Conservation (phyloP, 1,284 basidiomycete species). For the Tilletia indica region DNA sequence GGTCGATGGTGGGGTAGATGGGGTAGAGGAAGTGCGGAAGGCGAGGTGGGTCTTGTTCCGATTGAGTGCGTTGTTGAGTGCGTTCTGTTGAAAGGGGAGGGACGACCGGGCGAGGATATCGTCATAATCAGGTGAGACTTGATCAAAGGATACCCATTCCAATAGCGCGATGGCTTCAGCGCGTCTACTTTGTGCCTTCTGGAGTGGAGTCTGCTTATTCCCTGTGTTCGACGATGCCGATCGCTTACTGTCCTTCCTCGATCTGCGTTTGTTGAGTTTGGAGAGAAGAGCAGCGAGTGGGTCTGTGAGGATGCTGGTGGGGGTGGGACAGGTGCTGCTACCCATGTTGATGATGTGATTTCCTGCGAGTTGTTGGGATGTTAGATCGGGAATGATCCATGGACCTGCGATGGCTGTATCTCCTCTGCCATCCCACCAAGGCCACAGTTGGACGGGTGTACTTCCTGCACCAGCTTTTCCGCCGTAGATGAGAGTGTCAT, state of each 20-base stretch:
- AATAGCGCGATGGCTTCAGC: background rate
- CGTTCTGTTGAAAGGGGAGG: background rate
- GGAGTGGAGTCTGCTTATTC: background rate
- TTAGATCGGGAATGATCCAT: background rate
- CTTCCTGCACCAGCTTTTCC: no score
- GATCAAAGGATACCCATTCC: background rate
- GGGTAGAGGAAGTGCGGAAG: background rate
- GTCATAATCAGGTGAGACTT: slow-evolving; percentile 1
- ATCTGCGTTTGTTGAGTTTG: background rate
- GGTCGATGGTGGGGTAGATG: slow-evolving; percentile 56
- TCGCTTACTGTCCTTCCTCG: background rate
- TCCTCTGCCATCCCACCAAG: slow-evolving; percentile 1
- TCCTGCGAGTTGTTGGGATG: background rate
- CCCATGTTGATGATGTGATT: background rate
- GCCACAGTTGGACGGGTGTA: slow-evolving; percentile 1
- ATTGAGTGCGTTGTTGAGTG: background rate
- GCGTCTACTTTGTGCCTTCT: background rate
- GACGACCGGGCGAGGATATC: background rate
- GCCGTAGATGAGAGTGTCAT: slow-evolving; percentile 6
- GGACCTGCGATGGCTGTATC: slow-evolving; percentile 5
- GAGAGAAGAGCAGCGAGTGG: background rate
- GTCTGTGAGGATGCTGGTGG: background rate
- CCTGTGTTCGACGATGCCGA: background rate
- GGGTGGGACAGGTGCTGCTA: background rate
- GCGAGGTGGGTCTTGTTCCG: slow-evolving; percentile 8